phyloP scores from a whole-genome alignment of 306 rosid species.

The Medicago arabica region DNA sequence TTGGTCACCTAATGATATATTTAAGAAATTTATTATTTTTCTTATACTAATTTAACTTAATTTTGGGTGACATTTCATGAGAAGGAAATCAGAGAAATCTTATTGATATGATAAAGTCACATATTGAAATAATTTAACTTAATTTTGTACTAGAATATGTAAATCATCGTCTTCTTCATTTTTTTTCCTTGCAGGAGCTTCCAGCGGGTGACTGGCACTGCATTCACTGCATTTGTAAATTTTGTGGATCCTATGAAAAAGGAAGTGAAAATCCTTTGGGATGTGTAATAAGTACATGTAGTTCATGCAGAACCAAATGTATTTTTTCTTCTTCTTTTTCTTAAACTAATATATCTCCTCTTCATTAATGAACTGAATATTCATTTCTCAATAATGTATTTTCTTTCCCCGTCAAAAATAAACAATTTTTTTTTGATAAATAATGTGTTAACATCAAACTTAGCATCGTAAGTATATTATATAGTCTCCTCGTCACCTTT shows the following conservation, averaged over 20 bases:
- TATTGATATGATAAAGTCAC: background rate
- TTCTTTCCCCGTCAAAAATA: constrained; percentile 3
- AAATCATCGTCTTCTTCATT: background rate
- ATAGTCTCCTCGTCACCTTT: no score
- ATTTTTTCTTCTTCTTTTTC: constrained; percentile 30
- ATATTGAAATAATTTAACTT: background rate
- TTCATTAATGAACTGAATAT: background rate
- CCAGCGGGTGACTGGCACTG: constrained; percentile 78
- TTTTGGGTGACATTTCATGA: no score
- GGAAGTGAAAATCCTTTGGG: background rate
- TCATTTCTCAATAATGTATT: background rate
- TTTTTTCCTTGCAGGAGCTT: constrained; percentile 43
- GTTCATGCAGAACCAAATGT: constrained; percentile 66
- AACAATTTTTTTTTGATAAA: background rate
- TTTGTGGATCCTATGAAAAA: constrained; percentile 56
- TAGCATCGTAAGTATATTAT: background rate
- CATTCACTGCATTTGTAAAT: constrained; percentile 69
- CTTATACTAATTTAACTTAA: no score
- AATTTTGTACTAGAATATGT: background rate
- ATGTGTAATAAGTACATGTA: constrained; percentile 46
- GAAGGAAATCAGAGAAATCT: no score
- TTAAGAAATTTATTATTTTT: no score
- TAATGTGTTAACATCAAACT: background rate
- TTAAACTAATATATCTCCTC: background rate
- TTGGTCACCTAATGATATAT: no score